Conservation (phyloP, 2,329 filamentous ascomycete genomes). For the Botrytis galanthina region DNA sequence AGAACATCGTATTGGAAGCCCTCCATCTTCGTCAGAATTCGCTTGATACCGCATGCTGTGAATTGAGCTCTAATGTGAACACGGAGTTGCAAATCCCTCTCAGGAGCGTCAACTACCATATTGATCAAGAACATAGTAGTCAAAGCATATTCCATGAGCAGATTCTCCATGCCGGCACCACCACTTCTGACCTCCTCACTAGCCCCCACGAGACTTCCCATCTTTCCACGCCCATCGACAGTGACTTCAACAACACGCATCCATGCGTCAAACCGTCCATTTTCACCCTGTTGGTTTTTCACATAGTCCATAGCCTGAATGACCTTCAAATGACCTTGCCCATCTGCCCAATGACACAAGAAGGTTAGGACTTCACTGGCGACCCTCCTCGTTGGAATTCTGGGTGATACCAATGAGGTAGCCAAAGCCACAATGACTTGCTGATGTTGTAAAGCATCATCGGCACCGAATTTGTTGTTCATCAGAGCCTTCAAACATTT, state of each 20-base stretch:
- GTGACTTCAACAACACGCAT: conserved; percentile 98
- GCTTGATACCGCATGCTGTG: conserved; percentile 90
- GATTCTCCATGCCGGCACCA: conserved; percentile 96
- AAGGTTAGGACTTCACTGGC: conserved; percentile 97
- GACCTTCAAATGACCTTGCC: conserved; percentile 87
- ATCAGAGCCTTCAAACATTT: conserved; percentile 97
- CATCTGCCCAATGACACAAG: conserved; percentile 88
- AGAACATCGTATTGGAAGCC: conserved; percentile 97
- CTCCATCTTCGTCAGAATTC: conserved; percentile 95
- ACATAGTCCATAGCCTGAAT: conserved; percentile 90
- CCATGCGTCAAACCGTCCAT: conserved; percentile 95
- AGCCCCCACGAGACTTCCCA: conserved; percentile 95
- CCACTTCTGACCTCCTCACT: conserved; percentile 95
- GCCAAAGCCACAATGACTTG: conserved; percentile 86
- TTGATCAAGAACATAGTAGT: conserved; percentile 94
- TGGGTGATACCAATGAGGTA: conserved; percentile 81
- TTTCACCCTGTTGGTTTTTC: conserved; percentile 84
- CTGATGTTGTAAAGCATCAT: conserved; percentile 87
- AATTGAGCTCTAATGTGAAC: conserved; percentile 96
- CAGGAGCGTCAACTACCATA: conserved; percentile 90
- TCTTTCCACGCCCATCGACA: conserved; percentile 94
- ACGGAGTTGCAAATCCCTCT: conserved; percentile 83
- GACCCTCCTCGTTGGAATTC: conserved; percentile 87
- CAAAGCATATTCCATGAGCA: conserved; percentile 98
- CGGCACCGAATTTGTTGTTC: conserved; percentile 99